A percentile compares a stretch with the other conserved stretches of the same genome.
These are phyloP conservation scores for Aspergillus chevalieri DNA, from an alignment of 2,329 filamentous ascomycete genomes.

Conservation along the genomic window DNA sequence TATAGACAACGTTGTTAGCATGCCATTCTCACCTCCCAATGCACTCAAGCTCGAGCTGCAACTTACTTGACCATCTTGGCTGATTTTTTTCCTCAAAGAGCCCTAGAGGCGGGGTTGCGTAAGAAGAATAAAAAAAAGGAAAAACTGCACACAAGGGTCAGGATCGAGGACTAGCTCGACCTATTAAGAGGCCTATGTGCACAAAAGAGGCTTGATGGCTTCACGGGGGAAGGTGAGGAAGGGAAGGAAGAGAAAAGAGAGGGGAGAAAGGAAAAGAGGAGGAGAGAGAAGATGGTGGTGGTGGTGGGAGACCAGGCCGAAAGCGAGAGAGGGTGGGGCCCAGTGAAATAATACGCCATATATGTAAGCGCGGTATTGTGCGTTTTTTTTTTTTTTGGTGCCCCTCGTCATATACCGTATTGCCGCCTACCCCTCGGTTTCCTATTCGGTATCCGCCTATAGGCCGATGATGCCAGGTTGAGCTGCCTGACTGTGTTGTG, in stretches of 20 bases:
- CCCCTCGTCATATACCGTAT: not conserved
- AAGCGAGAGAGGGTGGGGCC: not conserved
- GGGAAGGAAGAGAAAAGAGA: constrained; percentile 22
- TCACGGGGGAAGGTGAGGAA: constrained; percentile 24
- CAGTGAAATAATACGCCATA: constrained; percentile 7
- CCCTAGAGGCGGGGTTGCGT: constrained; percentile 37
- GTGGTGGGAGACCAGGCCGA: constrained; percentile 13
- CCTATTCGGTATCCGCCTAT: too few species aligned
- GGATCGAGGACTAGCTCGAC: constrained; percentile 41
- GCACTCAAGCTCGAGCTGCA: not conserved
- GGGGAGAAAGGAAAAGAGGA: constrained; percentile 17
- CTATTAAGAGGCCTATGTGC: constrained; percentile 36
- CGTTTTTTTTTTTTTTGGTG: constrained; percentile 12
- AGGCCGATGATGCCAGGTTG: not conserved
- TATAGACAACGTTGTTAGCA: constrained; percentile 42
- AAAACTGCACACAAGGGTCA: constrained; percentile 35
- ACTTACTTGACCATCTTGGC: constrained; percentile 99
- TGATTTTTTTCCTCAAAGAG: constrained; percentile 48
- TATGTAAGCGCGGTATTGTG: constrained; percentile 24
- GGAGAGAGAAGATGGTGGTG: constrained; percentile 17
- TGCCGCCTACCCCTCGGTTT: not conserved
- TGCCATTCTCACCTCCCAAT: not conserved
- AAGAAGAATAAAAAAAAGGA: constrained; percentile 20
- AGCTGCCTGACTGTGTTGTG: not conserved
- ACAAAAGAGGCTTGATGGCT: constrained; percentile 20